phyloP scores from a whole-genome alignment of 495 filamentous ascomycete genomes.

The Glonium stellatum region DNA sequence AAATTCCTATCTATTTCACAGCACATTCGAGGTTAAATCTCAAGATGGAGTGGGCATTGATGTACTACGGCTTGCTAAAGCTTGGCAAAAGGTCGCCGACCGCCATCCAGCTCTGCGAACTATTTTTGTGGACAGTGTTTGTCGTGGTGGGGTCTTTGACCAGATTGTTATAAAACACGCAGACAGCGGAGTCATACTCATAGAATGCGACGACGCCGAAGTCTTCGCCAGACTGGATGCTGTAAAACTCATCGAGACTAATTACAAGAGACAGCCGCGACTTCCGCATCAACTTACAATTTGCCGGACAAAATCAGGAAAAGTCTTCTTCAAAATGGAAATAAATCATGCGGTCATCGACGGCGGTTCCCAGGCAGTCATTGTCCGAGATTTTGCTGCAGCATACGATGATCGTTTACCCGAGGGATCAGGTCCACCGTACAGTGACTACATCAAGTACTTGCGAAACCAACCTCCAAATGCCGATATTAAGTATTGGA shows the following conservation, averaged over 20 bases:
- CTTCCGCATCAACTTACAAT: constrained; percentile 48
- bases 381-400: constrained; percentile 42
- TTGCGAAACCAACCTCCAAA: constrained; percentile 36
- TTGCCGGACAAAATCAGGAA: constrained; percentile 38
- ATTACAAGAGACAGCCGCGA: no score
- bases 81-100: constrained; percentile 50
- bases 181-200: no score
- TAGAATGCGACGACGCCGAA: no score
- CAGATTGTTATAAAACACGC: no score
- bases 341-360: constrained; percentile 51
- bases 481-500: constrained; percentile 49
- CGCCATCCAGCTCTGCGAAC: constrained; percentile 51
- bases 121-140: constrained; percentile 49
- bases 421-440: constrained; percentile 40
- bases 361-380: constrained; percentile 43
- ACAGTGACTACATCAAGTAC: constrained; percentile 50
- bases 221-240: no score
- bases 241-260: no score
- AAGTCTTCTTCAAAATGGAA: constrained; percentile 47
- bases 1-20: no score
- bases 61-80: constrained; percentile 38
- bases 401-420: constrained; percentile 43
- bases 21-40: no score
- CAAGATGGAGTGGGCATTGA: no score
- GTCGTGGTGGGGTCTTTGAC: no score